Conservation (phyloP, 2,329 filamentous ascomycete species). For the Trichoderma lentiforme region DNA sequence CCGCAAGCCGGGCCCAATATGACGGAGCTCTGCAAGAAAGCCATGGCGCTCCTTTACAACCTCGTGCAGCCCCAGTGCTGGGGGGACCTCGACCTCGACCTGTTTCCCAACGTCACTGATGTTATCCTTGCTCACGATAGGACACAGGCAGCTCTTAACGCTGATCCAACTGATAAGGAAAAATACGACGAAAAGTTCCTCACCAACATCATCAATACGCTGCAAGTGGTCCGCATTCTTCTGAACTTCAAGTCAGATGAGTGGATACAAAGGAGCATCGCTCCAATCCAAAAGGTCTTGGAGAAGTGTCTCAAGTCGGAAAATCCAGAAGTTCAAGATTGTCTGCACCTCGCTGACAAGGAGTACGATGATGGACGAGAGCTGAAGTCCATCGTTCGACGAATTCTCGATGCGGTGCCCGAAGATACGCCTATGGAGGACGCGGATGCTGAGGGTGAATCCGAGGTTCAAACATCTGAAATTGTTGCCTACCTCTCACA, state of each 20-base stretch:
- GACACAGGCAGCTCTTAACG: slow-evolving; percentile 57
- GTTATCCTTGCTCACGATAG: slow-evolving; percentile 81
- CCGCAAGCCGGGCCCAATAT: slow-evolving; percentile 50
- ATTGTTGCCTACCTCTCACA: slow-evolving; percentile 80
- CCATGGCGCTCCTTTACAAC: slow-evolving; percentile 76
- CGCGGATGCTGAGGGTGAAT: slow-evolving; percentile 78
- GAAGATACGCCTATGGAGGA: slow-evolving; percentile 69
- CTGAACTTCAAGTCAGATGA: slow-evolving; percentile 84
- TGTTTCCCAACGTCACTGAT: slow-evolving; percentile 88
- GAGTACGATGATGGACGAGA: slow-evolving; percentile 66
- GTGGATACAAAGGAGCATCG: slow-evolving; percentile 79
- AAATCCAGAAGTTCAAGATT: slow-evolving; percentile 89
- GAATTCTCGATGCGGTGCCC: slow-evolving; percentile 85
- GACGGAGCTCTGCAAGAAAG: slow-evolving; percentile 81
- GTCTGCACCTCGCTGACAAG: slow-evolving; percentile 71
- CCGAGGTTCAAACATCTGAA: slow-evolving; percentile 78
- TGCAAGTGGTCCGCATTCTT: slow-evolving; percentile 88
- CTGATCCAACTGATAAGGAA: slow-evolving; percentile 61
- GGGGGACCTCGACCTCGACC: slow-evolving; percentile 86
- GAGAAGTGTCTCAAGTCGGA: slow-evolving; percentile 88
- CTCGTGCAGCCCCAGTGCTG: slow-evolving; percentile 84
- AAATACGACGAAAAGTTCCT: slow-evolving; percentile 80
- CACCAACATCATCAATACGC: slow-evolving; percentile 86
- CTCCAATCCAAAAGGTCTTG: slow-evolving; percentile 77
- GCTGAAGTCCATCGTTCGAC: slow-evolving; percentile 71